Base-by-base conservation (phyloP, 1,284 basidiomycete species). In the Peniophora sp. region DNA sequence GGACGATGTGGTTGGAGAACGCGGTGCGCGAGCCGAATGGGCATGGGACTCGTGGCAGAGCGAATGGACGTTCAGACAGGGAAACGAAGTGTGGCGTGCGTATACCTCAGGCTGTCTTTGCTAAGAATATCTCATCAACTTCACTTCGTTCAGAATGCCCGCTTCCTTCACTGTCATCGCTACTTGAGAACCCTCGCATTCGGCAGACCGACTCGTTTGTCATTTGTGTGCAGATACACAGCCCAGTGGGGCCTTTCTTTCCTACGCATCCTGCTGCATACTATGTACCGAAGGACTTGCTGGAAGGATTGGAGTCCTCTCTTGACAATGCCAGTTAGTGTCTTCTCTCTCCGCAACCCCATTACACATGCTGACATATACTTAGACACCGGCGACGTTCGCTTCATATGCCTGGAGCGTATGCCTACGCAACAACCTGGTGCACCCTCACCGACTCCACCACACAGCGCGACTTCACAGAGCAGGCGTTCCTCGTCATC, bases 371-470 rank as follows among this genome's bases (percentile, higher is more conserved):
- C 56, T 51, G 49, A 54, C 48, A 2, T 2, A 45, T 10, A 5
- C 25, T 35, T 51, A 73, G 72, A 68, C 53, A 78, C 77, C 0
- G 76, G 77, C 8, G 78, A 81, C 53, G 75, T 81, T 2, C 69
- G 78, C 49, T 88, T 90, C 56, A 66, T 90, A 8, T 88, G 85
- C 57, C 69, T 89, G 10, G 85, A 92, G 61, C 75, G 79, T 48
- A 68, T 71, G 51, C 59, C 61, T 8, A 56, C 59, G 11, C 71
- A 58, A 16, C 53, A 54, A 34, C 53, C 32, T 43, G 27, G 53
- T 6, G 60, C 62, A n/a, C 22, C 55, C 0, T 53, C 59, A 11
- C 59, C 64, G 5, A 55, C 53, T 8, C 59, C 65, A 2, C 55
- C 63, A 3, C 56, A 52, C 16, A 57, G 60, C 3, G 58, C 58